Evolutionary conservation across 176 grass and related monocot genomes (phyloP), one percentile per base, ranked within the genome.

Genomic region (Carex cristatella): DNA sequence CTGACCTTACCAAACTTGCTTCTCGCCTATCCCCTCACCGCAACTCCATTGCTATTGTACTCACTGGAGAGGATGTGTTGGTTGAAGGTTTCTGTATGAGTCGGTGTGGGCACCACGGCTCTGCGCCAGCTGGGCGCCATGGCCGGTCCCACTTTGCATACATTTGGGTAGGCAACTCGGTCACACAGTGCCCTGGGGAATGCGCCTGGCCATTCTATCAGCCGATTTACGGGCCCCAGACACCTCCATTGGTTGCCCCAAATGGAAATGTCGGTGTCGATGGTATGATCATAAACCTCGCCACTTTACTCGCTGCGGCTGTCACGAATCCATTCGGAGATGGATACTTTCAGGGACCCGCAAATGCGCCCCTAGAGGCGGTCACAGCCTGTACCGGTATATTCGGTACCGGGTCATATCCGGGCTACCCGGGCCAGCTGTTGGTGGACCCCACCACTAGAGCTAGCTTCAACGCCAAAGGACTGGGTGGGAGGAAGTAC

Each of bases 161-260:
- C 83, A 77, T 68, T 0, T 95, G 93, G 93, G 89, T 92, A 0
- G 93, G 93, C 2, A 56, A 95, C 89, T 62, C 93, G 10, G 85
- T 78, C 10, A 69, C 69, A 59, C 93, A 92, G 79, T 95, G 93
- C 67, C 84, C 90, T 0, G 93, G 93, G 5, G 82, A 95, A 59
- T 92, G 90, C 72, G 88, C 90, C 12, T 92, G 93, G 90, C 93
- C 90, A 10, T 95, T 92, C 81, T 87, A 95, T 87, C 93, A 88
- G 74, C 93, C 93, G 4, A 4, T 33, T 15, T 92, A 95, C 64
- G 93, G 93, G 0, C 88, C 90, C 0, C 90, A 91, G 60, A 65
- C 89, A 37, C 85, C 91, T 37, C 91, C 94, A 48, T 83, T 95
- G 48, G 83, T 85, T 13, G 13, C 94, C 0, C 94, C 94, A 27